phyloP scores from a whole-genome alignment of 495 filamentous ascomycete genomes.

The Penicillium chermesinum region DNA sequence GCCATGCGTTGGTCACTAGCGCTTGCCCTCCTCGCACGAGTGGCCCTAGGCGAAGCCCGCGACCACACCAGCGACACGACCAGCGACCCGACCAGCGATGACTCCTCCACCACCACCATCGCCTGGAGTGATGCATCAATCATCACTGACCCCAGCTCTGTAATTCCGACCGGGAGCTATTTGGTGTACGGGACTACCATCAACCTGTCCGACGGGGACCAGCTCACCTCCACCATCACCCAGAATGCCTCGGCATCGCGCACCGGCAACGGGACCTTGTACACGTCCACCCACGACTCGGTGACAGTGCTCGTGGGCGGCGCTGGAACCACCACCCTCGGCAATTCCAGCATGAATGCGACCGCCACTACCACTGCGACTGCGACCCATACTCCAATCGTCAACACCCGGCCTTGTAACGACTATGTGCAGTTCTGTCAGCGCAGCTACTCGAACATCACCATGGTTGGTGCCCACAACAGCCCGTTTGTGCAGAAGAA shows the following conservation, averaged over 20 bases:
- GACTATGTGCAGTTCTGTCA: slow-evolving; percentile 77
- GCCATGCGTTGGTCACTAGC: slow-evolving; percentile 21
- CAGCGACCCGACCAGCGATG: slow-evolving; percentile 9
- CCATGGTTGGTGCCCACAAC: slow-evolving; percentile 81
- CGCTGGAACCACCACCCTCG: slow-evolving; percentile 24
- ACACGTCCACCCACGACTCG: slow-evolving; percentile 30
- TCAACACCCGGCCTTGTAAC: slow-evolving; percentile 82
- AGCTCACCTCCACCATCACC: slow-evolving; percentile 13
- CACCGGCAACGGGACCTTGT: slow-evolving; percentile 30
- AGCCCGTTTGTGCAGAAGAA: slow-evolving; percentile 68
- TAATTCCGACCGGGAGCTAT: slow-evolving; percentile 35
- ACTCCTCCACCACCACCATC: slow-evolving; percentile 13
- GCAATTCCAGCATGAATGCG: slow-evolving; percentile 44
- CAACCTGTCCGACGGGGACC: slow-evolving; percentile 24
- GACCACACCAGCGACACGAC: slow-evolving; percentile 18
- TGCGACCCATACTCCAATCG: slow-evolving; percentile 42
- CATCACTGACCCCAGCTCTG: slow-evolving; percentile 9
- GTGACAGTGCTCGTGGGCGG: slow-evolving; percentile 38
- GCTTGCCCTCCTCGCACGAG: slow-evolving; percentile 14
- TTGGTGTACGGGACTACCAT: slow-evolving; percentile 36
- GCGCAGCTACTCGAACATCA: slow-evolving; percentile 83
- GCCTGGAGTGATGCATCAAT: slow-evolving; percentile 11
- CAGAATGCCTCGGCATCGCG: slow-evolving; percentile 16
- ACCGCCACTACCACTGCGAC: slow-evolving; percentile 33
- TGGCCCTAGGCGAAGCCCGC: no score